Conservation (phyloP, 140 eudicot species). For the Oenanthe javanica region DNA sequence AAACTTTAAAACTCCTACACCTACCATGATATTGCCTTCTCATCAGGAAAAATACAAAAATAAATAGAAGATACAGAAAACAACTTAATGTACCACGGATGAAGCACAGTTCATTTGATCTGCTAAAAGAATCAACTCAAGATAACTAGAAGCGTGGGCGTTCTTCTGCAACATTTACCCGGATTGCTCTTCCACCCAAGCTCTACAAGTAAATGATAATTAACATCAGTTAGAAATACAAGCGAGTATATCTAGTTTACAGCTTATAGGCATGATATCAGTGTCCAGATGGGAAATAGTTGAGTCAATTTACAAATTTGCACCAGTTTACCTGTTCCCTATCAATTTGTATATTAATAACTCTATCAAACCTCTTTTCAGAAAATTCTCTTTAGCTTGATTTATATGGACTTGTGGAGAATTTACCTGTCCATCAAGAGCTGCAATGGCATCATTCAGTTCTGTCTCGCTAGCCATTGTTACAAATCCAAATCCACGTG, state of each 20-base stretch:
- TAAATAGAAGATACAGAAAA: background rate
- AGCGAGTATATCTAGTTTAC: background rate
- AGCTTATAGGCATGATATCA: background rate
- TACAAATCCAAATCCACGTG: constrained; percentile 95
- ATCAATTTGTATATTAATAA: background rate
- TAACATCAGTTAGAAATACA: background rate
- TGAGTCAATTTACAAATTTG: background rate
- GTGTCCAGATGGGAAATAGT: background rate
- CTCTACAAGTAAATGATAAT: constrained; percentile 33
- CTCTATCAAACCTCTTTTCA: background rate
- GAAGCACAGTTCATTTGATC: background rate
- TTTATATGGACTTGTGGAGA: background rate
- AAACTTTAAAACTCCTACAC: background rate
- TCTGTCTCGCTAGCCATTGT: constrained; percentile 66
- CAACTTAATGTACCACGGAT: background rate
- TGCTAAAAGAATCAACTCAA: background rate
- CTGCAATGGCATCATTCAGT: constrained; percentile 74
- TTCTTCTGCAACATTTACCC: constrained; percentile 81
- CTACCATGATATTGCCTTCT: background rate
- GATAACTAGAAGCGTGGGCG: constrained; percentile 45
- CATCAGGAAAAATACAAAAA: background rate
- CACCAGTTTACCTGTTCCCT: background rate
- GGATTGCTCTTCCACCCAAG: constrained; percentile 70
- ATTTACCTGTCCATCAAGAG: constrained; percentile 87
- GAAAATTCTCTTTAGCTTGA: background rate